Base-by-base conservation (phyloP, 2,329 filamentous ascomycete genomes). In the Pestalotiopsis sp. region DNA sequence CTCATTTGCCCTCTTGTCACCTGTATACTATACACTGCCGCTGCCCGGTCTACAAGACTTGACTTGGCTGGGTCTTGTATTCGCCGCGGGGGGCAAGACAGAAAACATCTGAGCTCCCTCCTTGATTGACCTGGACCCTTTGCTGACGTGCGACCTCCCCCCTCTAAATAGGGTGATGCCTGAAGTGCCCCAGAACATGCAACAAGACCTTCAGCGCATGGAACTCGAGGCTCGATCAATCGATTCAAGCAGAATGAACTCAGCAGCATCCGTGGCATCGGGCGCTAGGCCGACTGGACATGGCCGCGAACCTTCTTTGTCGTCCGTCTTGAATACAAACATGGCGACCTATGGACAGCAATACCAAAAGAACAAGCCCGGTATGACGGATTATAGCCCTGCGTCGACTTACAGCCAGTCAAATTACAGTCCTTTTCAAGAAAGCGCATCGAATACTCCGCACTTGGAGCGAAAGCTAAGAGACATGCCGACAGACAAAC, bases 151-250 rank as follows among this genome's bases (percentile, higher is more conserved):
- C 45, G n/a, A 31, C 27, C 58, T 31, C 14, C 38, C 58, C 27
- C 39, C 14, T 20, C 17, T 9, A 20, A 25, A 74, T 81, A 97
- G 94, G 84, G 90, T 97, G 77, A 97, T 95, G 90, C 93, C 94
- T 79, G 94, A 98, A 86, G 94, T 98, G 73, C 94, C 95, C 74
- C 93, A 95, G 82, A 95, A 97, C 82, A 98, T 99, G 89, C 94
- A 97, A 84, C 92, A 97, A 77, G 95, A 93, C 82, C 89, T 99
- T 73, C 93, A 95, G 77, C 91, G 95, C 80, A 90, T 99, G 84
- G 95, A 98, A 85, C 87, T 94, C 70, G 91, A 94, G 84, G 92
- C 92, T 70, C 83, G 81, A 83, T 87, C 84, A 81, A 82, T 81
- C 77, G 81, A 78, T 62, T 73, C 74, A 49, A 75, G 76, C 76